Conservation (phyloP, 164 flowering plant genomes). For the grape (Vitis vinifera) region ASM3070453v1 NC_081813.1:211501-212000, state of each 20-base stretch:
- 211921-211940: neutral
- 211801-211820: neutral
- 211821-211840: neutral
- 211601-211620: conserved; percentile 64
- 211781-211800: neutral
- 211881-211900: neutral
- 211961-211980: neutral
- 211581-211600: conserved; percentile 80
- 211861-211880: neutral
- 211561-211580: conserved; percentile 79
- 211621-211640: conserved; percentile 61
- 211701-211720: neutral
- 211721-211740: neutral
- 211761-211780: neutral
- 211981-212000: neutral
- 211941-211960: neutral
- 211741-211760: neutral
- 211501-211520: neutral
- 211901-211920: neutral
- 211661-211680: no score
- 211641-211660: neutral
- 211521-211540: neutral
- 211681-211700: neutral
- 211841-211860: no score
- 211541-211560: conserved; percentile 51